Conservation (phyloP, 768 basidiomycete species). For the Serpula lacrymans region DNA sequence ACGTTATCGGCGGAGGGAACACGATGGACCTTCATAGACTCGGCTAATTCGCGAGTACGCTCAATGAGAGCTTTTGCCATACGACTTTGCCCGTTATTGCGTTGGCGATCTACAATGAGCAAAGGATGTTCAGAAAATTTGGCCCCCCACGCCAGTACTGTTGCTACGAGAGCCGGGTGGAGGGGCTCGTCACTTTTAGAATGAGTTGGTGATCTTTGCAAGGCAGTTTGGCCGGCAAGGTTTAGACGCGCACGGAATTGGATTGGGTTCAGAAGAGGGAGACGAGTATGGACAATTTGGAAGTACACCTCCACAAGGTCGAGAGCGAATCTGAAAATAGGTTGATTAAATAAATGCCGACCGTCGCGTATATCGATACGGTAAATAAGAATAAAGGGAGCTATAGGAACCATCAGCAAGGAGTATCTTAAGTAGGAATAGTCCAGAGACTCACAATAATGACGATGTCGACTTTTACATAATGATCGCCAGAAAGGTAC, state of each 20-base stretch:
- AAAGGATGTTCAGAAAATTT: conserved; percentile 92
- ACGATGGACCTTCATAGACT: conserved; percentile 83
- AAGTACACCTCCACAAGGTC: conserved; percentile 96
- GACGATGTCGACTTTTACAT: conserved; percentile 25
- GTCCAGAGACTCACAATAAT: conserved; percentile 17
- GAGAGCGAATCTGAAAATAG: conserved; percentile 67
- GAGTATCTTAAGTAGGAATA: conserved; percentile 19
- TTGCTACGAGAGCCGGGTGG: conserved; percentile 77
- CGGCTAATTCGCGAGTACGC: conserved; percentile 82
- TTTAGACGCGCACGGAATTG: conserved; percentile 75
- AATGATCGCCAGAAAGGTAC: conserved; percentile 25
- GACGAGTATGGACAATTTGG: conserved; percentile 85
- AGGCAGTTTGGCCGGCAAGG: conserved; percentile 28
- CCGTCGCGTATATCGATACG: conserved; percentile 17
- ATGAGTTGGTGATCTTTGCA: conserved; percentile 19
- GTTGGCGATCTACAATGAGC: conserved; percentile 72
- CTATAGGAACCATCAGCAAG: conserved; percentile 11
- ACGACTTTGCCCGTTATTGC: conserved; percentile 67
- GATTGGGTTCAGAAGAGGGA: conserved; percentile 81
- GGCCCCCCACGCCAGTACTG: conserved; percentile 87
- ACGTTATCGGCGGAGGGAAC: conserved; percentile 77
- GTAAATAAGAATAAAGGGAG: conserved; percentile 20
- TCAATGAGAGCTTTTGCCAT: conserved; percentile 76
- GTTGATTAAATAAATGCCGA: conserved; percentile 6
- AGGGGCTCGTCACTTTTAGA: conserved; percentile 41